Base-by-base conservation (phyloP, 2,329 filamentous ascomycete genomes). In the Arthrinium phaeospermum region DNA sequence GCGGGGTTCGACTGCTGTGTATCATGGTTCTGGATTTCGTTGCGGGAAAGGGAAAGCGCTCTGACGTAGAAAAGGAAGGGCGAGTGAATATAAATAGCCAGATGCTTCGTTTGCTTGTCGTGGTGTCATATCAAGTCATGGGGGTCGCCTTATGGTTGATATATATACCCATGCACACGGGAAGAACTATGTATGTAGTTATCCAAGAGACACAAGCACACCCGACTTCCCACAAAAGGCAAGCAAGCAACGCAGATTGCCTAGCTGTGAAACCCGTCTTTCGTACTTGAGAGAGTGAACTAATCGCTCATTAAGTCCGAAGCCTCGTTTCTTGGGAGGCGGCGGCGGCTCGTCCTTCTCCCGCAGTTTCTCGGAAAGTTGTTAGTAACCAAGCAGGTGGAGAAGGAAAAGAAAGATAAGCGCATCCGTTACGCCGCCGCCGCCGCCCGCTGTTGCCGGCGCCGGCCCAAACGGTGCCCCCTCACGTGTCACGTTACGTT, bases 341-440 rank as follows among this genome's bases (percentile, higher is more conserved):
- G 16, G 53, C 53, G 16, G 53, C 53, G 30, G 53, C 16, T 61
- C 37, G 53, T 61, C 53, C 30, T 61, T 61, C 30, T 64, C 34
- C 34, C 22, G 19, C 57, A 12, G 19, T 64, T 64, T 41, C 30
- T 64, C 10, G 57, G 24, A 41, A 22, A 22, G 14, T 61, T n/a
- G 30, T 10, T 64, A 34, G 57, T 22, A 30, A 30, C 27, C 27
- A 2, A 30, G 27, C 27, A 10, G 10, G 57, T 61, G 53, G 53
- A 61, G 53, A 37, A 37, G 34, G 57, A 19, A n/a, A 27, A 19
- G 12, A 27, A 37, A n/a, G 19, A 12, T 41, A 64, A 64, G 57
- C 57, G 34, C 57, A 41, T 64, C 57, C 30, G 57, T 41, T 64
- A 64, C 37, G 57, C 57, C 57, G 57, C 22, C 34, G 57, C n/a